Conservation (phyloP, 257 asterid species). For the Solanum sitiens region DNA sequence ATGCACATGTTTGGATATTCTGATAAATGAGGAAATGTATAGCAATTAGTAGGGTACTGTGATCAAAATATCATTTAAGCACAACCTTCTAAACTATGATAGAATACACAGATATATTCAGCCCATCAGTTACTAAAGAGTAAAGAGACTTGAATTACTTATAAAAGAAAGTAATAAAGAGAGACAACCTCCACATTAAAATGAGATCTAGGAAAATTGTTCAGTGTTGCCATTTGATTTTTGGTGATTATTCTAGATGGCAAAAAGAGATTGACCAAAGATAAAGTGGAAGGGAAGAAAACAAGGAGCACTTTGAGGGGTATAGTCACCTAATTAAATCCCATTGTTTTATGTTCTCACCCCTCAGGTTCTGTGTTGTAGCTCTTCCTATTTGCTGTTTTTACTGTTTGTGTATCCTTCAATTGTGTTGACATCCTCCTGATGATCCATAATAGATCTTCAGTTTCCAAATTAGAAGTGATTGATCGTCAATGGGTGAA, state of each 20-base stretch:
- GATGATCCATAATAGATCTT: background rate
- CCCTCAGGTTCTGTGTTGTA: background rate
- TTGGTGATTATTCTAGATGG: background rate
- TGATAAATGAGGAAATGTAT: background rate
- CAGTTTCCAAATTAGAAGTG: background rate
- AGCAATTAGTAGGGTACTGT: background rate
- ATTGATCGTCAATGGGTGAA: background rate
- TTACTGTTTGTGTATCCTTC: background rate
- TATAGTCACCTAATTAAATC: background rate
- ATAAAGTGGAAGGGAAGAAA: background rate
- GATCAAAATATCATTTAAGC: background rate
- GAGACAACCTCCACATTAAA: background rate
- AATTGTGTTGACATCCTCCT: background rate
- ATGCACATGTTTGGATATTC: background rate
- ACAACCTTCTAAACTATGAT: background rate
- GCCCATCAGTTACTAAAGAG: background rate
- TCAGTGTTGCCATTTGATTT: background rate
- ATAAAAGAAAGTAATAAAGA: background rate
- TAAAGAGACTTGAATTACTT: background rate
- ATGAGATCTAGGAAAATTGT: background rate
- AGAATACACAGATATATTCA: background rate
- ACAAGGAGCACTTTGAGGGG: background rate
- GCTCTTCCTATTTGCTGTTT: background rate
- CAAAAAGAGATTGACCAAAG: background rate
- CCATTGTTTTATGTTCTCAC: background rate